Evolutionary conservation across 805 yeast species (phyloP).

Genomic region (Monosporozyma siamensis): DNA sequence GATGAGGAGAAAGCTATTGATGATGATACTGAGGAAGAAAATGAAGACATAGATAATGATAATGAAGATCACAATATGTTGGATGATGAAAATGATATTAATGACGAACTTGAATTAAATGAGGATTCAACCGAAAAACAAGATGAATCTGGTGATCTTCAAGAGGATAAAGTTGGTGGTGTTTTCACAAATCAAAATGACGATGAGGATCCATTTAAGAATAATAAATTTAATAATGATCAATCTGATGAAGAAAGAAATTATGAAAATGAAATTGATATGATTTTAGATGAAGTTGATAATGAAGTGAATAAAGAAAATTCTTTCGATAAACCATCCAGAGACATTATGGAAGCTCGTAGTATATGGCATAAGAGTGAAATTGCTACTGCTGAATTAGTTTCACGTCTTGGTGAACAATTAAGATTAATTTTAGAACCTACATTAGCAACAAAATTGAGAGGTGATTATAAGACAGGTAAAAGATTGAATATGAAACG

Average conservation of each 20-base stretch:
- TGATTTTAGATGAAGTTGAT: constrained; percentile 28
- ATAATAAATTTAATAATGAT: constrained; percentile 5
- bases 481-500: constrained; percentile 95
- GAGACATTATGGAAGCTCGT: constrained; percentile 57
- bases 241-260: constrained; percentile 14
- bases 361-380: constrained; percentile 79
- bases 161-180: constrained; percentile 35
- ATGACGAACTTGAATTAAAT: constrained; percentile 20
- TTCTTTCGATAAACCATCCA: constrained; percentile 33
- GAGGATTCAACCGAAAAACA: constrained; percentile 23
- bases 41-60: constrained; percentile 38
- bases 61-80: constrained; percentile 29
- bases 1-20: constrained; percentile 78
- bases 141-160: constrained; percentile 20
- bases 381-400: constrained; percentile 73
- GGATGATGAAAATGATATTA: constrained; percentile 24
- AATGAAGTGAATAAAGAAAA: constrained; percentile 26
- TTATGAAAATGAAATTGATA: constrained; percentile 26
- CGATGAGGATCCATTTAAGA: constrained; percentile 1
- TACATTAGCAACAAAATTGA: constrained; percentile 86
- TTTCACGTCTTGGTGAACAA: constrained; percentile 86
- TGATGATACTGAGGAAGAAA: constrained; percentile 43
- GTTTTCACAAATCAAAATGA: constrained; percentile 43
- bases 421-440: constrained; percentile 89
- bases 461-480: constrained; percentile 96